phyloP scores from a whole-genome alignment of 2,329 filamentous ascomycete genomes.

The Thielaviopsis ethacetica region DNA sequence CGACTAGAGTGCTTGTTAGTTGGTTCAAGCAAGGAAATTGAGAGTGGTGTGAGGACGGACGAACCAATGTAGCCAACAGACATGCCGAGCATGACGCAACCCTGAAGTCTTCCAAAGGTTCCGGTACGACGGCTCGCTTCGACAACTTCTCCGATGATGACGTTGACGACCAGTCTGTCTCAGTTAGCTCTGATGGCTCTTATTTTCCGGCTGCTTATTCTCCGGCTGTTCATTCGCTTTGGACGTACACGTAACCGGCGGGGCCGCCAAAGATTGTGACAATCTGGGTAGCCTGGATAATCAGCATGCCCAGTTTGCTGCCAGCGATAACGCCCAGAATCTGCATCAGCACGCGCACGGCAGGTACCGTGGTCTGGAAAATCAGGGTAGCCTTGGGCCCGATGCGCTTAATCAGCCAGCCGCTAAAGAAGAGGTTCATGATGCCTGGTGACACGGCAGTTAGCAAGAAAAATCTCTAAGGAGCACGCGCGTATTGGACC shows the following conservation, averaged over 20 bases:
- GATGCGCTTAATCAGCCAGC: constrained; percentile 48
- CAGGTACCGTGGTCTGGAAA: constrained; percentile 47
- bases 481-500: background rate
- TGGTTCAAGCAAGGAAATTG: background rate
- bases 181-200: background rate
- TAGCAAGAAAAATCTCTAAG: background rate
- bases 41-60: constrained; percentile 12
- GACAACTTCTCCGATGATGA: constrained; percentile 49
- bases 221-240: background rate
- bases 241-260: constrained; percentile 43
- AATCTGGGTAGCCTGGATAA: constrained; percentile 50
- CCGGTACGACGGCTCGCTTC: constrained; percentile 42
- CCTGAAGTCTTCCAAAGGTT: constrained; percentile 49
- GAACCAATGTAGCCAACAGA: constrained; percentile 44
- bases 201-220: background rate
- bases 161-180: constrained; percentile 44
- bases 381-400: constrained; percentile 47
- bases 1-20: constrained; percentile 22
- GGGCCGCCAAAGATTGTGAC: constrained; percentile 54
- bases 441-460: constrained; percentile 20
- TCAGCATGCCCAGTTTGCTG: constrained; percentile 44
- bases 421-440: constrained; percentile 50
- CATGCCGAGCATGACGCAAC: constrained; percentile 49
- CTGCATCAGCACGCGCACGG: constrained; percentile 45
- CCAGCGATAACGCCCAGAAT: constrained; percentile 48